Percentiles rank a stretch among this genome's conserved stretches.
Conservation (phyloP, 192 early-diverging fungal species). For the Podochytrium sp. region DNA sequence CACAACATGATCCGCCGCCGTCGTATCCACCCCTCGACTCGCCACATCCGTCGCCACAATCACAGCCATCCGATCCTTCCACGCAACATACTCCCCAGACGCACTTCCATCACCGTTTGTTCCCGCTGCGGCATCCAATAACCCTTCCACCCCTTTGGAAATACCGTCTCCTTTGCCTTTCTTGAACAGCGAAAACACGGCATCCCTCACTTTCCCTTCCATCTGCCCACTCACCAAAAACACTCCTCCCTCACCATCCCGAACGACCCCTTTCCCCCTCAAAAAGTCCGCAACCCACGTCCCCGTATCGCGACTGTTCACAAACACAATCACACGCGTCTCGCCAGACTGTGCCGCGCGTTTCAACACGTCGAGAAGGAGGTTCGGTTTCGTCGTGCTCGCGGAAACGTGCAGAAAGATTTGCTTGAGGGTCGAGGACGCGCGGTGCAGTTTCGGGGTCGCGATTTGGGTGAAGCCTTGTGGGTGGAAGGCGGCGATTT, state of each 20-base stretch:
- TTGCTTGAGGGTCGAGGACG: conserved; percentile 76
- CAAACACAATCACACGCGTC: conserved; percentile 82
- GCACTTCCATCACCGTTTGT: not conserved
- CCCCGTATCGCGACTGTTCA: conserved; percentile 65
- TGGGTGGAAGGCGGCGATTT: conserved; percentile 60
- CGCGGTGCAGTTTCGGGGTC: conserved; percentile 79
- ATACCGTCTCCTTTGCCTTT: not conserved
- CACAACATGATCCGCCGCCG: conserved; percentile 84
- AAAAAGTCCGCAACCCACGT: conserved; percentile 33
- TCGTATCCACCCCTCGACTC: conserved; percentile 88
- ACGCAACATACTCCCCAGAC: not conserved
- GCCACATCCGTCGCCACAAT: conserved; percentile 90
- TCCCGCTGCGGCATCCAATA: not conserved
- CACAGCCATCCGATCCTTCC: conserved; percentile 41
- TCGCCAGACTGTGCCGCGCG: conserved; percentile 54
- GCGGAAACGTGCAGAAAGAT: conserved; percentile 70
- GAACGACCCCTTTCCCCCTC: conserved; percentile 20
- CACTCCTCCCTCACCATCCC: not conserved
- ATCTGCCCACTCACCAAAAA: conserved; percentile 21
- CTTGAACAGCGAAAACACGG: conserved; percentile 9
- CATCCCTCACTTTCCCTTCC: conserved; percentile 13
- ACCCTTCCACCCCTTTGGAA: not conserved
- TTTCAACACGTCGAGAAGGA: conserved; percentile 73
- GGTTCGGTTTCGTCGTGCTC: conserved; percentile 66
- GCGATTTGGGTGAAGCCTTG: conserved; percentile 59